These are phyloP conservation scores for Prunus mira DNA, from an alignment of 306 rosid genomes.

Conservation along the genomic window DNA sequence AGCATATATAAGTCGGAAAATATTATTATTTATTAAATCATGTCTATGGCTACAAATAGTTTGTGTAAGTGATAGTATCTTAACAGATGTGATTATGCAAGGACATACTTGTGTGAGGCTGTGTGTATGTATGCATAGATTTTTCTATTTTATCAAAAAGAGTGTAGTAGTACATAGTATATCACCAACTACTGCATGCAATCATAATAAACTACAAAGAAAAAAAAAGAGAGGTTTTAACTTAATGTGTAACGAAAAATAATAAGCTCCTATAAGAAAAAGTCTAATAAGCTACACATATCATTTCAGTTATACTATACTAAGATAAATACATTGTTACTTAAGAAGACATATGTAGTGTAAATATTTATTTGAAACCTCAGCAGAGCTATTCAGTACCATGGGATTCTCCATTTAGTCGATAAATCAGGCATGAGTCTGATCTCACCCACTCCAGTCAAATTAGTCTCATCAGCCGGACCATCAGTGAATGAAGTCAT, in stretches of 20 bases:
- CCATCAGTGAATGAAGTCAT: slow-evolving; percentile 65
- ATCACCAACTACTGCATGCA: background rate
- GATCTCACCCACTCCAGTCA: slow-evolving; percentile 74
- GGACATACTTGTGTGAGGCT: too few species aligned
- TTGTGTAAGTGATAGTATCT: too few species aligned
- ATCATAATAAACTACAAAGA: background rate
- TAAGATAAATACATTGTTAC: background rate
- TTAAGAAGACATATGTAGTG: background rate
- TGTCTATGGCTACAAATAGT: too few species aligned
- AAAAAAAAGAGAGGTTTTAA: background rate
- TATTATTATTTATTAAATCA: too few species aligned
- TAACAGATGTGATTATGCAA: too few species aligned
- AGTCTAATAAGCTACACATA: background rate
- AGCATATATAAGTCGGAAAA: too few species aligned
- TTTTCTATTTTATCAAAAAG: too few species aligned
- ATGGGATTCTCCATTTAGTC: slow-evolving; percentile 66
- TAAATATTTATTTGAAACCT: background rate
- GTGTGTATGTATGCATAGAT: background rate
- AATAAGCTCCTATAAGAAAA: background rate
- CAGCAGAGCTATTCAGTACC: slow-evolving; percentile 40
- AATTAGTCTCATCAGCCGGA: slow-evolving; percentile 65
- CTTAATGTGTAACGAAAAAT: background rate
- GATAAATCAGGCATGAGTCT: slow-evolving; percentile 85
- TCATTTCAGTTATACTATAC: background rate
- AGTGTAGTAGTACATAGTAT: background rate